Evolutionary conservation across 2,329 filamentous ascomycete species (phyloP).

Genomic region (Diplodia mutila): DNA sequence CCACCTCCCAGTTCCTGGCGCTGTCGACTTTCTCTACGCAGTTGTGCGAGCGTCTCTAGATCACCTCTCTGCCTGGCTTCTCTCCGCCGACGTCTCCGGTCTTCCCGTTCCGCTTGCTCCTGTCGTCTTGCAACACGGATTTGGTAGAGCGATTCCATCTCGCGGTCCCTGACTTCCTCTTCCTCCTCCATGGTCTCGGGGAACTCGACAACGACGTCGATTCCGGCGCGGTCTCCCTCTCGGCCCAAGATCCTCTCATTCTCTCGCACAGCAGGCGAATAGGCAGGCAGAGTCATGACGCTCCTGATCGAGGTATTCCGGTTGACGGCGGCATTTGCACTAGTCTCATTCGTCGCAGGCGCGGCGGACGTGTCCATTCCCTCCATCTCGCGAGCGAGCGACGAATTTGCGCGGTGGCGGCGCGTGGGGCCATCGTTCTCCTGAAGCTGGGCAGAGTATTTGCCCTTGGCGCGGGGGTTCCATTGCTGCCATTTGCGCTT

Average conservation of each 20-base stretch:
- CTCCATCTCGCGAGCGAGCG: conserved; percentile 20
- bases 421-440: conserved; percentile 28
- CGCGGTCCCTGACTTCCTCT: conserved; percentile 76
- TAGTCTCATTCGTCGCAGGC: conserved; percentile 30
- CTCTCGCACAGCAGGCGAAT: conserved; percentile 71
- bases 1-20: conserved; percentile 28
- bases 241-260: conserved; percentile 82
- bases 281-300: conserved; percentile 91
- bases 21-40: conserved; percentile 50
- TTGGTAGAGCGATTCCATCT: conserved; percentile 93
- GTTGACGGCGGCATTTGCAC: conserved; percentile 41
- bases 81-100: conserved; percentile 68
- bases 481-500: conserved; percentile 40
- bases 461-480: conserved; percentile 35
- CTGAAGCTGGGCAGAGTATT: conserved; percentile 37
- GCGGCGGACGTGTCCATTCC: conserved; percentile 20
- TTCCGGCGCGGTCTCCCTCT: conserved; percentile 88
- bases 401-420: conserved; percentile 30
- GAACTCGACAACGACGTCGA: conserved; percentile 87
- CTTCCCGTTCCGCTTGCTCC: conserved; percentile 77
- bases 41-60: conserved; percentile 64
- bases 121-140: conserved; percentile 77
- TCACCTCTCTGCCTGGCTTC: conserved; percentile 77
- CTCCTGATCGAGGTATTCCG: conserved; percentile 85
- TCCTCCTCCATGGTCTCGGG: conserved; percentile 80